Conservation (phyloP, 495 filamentous ascomycete genomes). For the Parmelia sp. region DNA sequence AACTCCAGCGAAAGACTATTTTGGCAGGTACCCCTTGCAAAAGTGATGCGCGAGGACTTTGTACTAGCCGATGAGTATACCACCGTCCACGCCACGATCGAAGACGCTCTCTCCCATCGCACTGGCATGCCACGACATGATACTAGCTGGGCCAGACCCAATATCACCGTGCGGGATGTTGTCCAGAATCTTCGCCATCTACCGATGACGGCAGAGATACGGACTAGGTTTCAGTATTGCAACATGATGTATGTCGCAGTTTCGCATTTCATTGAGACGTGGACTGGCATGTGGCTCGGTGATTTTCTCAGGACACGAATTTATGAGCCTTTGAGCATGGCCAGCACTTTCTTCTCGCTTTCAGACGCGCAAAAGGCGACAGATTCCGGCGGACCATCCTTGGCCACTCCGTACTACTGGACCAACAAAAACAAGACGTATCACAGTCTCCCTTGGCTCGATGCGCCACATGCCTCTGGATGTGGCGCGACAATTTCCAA, state of each 20-base stretch:
- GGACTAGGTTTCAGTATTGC: constrained; percentile 44
- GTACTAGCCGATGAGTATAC: constrained; percentile 40
- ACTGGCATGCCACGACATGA: constrained; percentile 45
- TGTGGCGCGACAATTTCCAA: constrained; percentile 46
- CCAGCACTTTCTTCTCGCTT: constrained; percentile 42
- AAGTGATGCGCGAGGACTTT: constrained; percentile 50
- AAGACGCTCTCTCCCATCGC: constrained; percentile 48
- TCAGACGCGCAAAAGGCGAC: constrained; percentile 32
- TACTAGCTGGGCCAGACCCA: constrained; percentile 26
- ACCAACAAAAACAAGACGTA: constrained; percentile 21
- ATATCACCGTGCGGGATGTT: constrained; percentile 28
- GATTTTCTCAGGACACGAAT: constrained; percentile 39
- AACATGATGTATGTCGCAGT: constrained; percentile 48
- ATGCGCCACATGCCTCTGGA: constrained; percentile 38
- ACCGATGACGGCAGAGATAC: constrained; percentile 35
- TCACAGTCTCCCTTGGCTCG: constrained; percentile 21
- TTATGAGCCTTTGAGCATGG: constrained; percentile 47
- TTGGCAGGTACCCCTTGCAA: constrained; percentile 44
- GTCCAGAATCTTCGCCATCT: constrained; percentile 40
- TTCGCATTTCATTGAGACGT: constrained; percentile 39
- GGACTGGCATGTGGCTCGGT: constrained; percentile 41
- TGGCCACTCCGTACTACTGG: constrained; percentile 32
- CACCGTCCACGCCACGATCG: constrained; percentile 43
- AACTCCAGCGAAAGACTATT: constrained; percentile 31
- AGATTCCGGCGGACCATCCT: constrained; percentile 4